These are phyloP conservation scores for Calocera viscosa DNA, from an alignment of 768 basidiomycete genomes.

Conservation along the genomic window DNA sequence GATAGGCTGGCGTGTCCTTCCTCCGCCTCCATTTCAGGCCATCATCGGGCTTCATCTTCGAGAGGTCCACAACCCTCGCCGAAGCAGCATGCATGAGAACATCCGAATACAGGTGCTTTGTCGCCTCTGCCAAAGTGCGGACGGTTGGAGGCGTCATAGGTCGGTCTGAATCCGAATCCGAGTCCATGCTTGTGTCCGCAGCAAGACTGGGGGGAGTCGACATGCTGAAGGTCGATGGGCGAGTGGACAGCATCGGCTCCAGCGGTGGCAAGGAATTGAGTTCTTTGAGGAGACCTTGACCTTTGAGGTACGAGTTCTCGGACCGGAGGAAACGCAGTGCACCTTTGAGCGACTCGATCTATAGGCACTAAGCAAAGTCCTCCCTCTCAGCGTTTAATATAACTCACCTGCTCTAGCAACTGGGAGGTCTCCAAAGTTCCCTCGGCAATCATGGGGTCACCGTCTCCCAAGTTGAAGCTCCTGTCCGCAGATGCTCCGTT, in stretches of 20 bases:
- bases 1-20: slow-evolving; percentile 70
- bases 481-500: slow-evolving; percentile 53
- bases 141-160: slow-evolving; percentile 37
- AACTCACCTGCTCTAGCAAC: slow-evolving; percentile 67
- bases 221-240: slow-evolving; percentile 29
- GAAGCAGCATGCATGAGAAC: slow-evolving; percentile 75
- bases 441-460: slow-evolving; percentile 56
- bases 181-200: slow-evolving; percentile 48
- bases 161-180: slow-evolving; percentile 24
- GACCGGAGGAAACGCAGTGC: slow-evolving; percentile 85
- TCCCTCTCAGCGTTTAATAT: not conserved
- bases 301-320: slow-evolving; percentile 88
- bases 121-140: slow-evolving; percentile 63
- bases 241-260: slow-evolving; percentile 30
- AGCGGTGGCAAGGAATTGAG: slow-evolving; percentile 62
- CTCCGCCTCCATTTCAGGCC: slow-evolving; percentile 59
- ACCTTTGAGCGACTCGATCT: slow-evolving; percentile 84
- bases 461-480: slow-evolving; percentile 26
- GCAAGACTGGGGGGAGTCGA: slow-evolving; percentile 58
- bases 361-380: slow-evolving; percentile 10
- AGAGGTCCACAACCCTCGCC: slow-evolving; percentile 76
- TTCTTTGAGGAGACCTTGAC: slow-evolving; percentile 76
- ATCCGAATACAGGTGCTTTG: slow-evolving; percentile 77
- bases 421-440: slow-evolving; percentile 78
- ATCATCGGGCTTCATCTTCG: slow-evolving; percentile 29